These are phyloP conservation scores for Dryadomyces sulphureus DNA, from an alignment of 2,329 filamentous ascomycete genomes.

Conservation along the genomic window DNA sequence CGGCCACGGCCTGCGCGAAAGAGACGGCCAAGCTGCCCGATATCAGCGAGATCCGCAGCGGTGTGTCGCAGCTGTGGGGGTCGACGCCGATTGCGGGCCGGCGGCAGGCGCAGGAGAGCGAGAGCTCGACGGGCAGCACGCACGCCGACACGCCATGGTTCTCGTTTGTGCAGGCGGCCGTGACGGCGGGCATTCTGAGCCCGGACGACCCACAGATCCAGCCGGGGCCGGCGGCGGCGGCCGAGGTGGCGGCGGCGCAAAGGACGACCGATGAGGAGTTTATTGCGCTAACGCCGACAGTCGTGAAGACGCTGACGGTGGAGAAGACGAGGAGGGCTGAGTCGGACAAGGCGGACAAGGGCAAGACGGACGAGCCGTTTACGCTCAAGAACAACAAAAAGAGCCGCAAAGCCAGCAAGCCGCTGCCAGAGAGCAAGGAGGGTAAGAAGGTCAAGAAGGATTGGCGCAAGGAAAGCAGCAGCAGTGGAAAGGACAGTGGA, in stretches of 20 bases:
- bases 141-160: conserved; percentile 10
- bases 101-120: not conserved
- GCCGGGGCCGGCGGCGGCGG: not conserved
- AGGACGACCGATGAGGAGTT: conserved; percentile 4
- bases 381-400: conserved; percentile 9
- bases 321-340: not conserved
- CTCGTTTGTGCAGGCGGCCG: conserved; percentile 8
- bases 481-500: conserved; percentile 3
- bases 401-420: not conserved
- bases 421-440: not conserved
- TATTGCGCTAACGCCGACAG: conserved; percentile 6
- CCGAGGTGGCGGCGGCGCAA: not conserved
- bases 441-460: not conserved
- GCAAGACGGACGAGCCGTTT: conserved; percentile 9
- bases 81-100: conserved; percentile 1
- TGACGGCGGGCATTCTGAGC: conserved; percentile 1
- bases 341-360: not conserved
- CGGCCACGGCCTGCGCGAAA: conserved; percentile 3
- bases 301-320: not conserved
- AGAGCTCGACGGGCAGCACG: not conserved
- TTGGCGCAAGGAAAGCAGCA: no score
- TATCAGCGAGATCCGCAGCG: conserved; percentile 23
- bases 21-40: conserved; percentile 9
- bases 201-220: not conserved
- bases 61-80: conserved; percentile 29